Conservation (phyloP, 73 alveolate species). For the Urostyla sp. region DNA sequence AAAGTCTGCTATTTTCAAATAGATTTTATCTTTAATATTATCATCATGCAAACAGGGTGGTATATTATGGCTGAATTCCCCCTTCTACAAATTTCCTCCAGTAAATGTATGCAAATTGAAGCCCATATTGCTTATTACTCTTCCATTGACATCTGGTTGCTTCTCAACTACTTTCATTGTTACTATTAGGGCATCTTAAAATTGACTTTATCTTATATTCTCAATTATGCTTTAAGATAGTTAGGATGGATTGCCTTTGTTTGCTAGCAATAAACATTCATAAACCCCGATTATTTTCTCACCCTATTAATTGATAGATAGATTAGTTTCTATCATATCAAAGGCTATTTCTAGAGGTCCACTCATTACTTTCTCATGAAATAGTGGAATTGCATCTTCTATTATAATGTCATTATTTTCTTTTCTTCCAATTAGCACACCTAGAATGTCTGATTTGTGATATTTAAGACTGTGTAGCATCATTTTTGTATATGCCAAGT, state of each 20-base stretch:
- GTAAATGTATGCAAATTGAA: not conserved
- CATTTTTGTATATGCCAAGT: slow-evolving; percentile 46
- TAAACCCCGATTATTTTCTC: slow-evolving; percentile 27
- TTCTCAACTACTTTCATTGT: too few species aligned
- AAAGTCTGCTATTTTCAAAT: slow-evolving; percentile 17
- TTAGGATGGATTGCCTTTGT: too few species aligned
- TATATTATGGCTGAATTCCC: not conserved
- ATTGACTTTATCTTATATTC: too few species aligned
- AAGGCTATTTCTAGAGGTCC: slow-evolving; percentile 61
- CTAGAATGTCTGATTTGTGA: slow-evolving; percentile 52
- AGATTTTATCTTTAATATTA: slow-evolving; percentile 2
- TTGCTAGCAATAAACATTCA: not conserved
- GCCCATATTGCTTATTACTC: too few species aligned
- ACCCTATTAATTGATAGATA: not conserved
- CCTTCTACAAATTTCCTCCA: not conserved
- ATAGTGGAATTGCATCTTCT: slow-evolving; percentile 57
- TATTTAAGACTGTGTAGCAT: slow-evolving; percentile 56
- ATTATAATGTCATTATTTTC: slow-evolving; percentile 4
- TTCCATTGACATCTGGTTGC: too few species aligned
- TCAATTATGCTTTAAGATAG: too few species aligned
- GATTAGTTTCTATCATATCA: slow-evolving; percentile 41
- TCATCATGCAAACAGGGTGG: too few species aligned
- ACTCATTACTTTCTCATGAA: slow-evolving; percentile 53
- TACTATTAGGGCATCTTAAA: too few species aligned
- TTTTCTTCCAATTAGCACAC: slow-evolving; percentile 51